Percentiles rank a stretch among this genome's conserved stretches.
Conservation (phyloP, 306 rosid species). For the cucumber (Cucumis sativus) region DNA sequence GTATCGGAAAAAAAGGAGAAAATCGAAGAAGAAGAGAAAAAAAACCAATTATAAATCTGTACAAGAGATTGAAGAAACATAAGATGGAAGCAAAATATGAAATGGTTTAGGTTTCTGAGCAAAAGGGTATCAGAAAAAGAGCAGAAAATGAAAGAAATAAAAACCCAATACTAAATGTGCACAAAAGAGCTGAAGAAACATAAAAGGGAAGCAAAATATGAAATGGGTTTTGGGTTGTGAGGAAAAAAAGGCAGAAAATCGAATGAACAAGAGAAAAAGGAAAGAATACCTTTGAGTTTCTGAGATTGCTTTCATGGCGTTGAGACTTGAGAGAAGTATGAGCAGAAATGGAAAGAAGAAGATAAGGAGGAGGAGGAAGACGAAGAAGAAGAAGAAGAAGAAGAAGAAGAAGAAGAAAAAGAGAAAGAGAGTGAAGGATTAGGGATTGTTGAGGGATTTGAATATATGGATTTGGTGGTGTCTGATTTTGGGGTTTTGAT, state of each 20-base stretch:
- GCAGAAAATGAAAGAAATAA: background rate
- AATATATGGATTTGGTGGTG: background rate
- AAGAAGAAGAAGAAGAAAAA: background rate
- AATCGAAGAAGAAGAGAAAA: background rate
- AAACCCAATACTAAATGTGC: background rate
- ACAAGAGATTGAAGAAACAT: background rate
- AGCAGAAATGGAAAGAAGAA: background rate
- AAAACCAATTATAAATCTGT: background rate
- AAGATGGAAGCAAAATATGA: background rate
- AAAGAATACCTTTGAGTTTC: slow-evolving; percentile 3
- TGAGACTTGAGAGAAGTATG: background rate
- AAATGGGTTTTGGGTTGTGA: background rate
- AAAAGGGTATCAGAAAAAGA: background rate
- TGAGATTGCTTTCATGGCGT: slow-evolving; percentile 2
- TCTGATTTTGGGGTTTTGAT: background rate
- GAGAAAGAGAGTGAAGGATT: background rate
- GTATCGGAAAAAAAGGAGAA: background rate
- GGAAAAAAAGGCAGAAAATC: background rate
- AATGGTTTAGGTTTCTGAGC: background rate
- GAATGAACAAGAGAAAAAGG: background rate
- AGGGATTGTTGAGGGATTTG: background rate
- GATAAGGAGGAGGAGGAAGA: background rate
- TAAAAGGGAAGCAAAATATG: background rate
- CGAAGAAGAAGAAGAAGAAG: background rate
- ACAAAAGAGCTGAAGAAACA: background rate